Conservation (phyloP, 2,329 filamentous ascomycete species). For the Diaporthe caulivora region DNA sequence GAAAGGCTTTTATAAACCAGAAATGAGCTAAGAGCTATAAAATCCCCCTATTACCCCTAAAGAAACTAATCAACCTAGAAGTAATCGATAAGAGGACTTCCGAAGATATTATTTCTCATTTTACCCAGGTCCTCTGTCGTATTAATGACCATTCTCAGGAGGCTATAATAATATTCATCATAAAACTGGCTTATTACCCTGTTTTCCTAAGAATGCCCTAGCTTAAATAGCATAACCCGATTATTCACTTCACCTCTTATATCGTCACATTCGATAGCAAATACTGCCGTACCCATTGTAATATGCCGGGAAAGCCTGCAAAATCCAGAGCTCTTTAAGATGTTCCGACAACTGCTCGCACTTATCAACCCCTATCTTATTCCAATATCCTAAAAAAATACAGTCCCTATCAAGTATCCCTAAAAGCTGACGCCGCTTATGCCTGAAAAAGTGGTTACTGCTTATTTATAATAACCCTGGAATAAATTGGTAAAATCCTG, state of each 20-base stretch:
- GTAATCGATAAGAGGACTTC: too few relatives aligned
- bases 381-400: neutral
- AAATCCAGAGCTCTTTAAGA: neutral
- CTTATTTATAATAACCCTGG: neutral
- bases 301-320: neutral
- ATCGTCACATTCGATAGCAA: neutral
- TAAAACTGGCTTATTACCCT: neutral
- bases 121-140: neutral
- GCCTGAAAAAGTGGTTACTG: neutral
- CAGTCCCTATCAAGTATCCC: neutral
- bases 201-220: neutral
- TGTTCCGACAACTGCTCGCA: neutral
- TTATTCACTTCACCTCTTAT: neutral
- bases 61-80: too few relatives aligned
- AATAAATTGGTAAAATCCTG: too few relatives aligned
- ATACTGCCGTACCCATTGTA: neutral
- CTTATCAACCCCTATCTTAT: neutral
- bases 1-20: too few relatives aligned
- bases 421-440: neutral
- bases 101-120: neutral
- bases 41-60: too few relatives aligned
- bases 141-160: neutral
- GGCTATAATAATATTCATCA: neutral
- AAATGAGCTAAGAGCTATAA: too few relatives aligned
- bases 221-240: neutral